Conservation (phyloP, 768 basidiomycete species). For the Boletus rubropictus region DNA sequence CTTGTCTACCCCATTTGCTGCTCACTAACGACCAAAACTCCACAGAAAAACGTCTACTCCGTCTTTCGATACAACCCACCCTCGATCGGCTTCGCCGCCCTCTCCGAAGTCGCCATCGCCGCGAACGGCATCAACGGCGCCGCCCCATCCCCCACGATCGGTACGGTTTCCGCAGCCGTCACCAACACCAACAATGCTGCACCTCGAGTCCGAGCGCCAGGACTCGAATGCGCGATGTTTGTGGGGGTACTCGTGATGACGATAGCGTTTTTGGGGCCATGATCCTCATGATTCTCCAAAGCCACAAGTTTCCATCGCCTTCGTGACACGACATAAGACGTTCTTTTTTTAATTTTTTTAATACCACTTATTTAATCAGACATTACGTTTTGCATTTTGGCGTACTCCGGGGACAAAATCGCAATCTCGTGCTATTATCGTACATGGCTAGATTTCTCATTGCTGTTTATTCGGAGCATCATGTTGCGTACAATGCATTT, state of each 20-base stretch:
- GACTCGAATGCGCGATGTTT: neutral
- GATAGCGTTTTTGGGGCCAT: constrained; percentile 1
- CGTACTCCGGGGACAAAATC: neutral
- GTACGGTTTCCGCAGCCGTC: constrained; percentile 43
- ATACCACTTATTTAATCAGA: neutral
- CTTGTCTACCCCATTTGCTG: neutral
- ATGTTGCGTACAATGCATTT: constrained; percentile 1
- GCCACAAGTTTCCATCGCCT: neutral
- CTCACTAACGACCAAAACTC: neutral
- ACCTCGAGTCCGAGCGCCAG: neutral
- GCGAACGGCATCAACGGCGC: constrained; percentile 28
- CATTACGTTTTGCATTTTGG: neutral
- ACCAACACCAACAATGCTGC: constrained; percentile 21
- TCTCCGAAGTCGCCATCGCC: constrained; percentile 30
- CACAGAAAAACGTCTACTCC: constrained; percentile 51
- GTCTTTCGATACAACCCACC: constrained; percentile 48
- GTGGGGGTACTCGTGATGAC: neutral
- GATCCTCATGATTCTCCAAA: neutral
- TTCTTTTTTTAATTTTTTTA: neutral
- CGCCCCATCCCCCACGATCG: constrained; percentile 55
- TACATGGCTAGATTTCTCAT: neutral
- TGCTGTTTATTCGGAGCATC: neutral
- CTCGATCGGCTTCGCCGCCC: constrained; percentile 45
- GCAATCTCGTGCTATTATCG: neutral
- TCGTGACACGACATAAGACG: neutral